These are phyloP conservation scores for Sporothrix inflata DNA, from an alignment of 2,329 filamentous ascomycete species.

Conservation along the genomic window DNA sequence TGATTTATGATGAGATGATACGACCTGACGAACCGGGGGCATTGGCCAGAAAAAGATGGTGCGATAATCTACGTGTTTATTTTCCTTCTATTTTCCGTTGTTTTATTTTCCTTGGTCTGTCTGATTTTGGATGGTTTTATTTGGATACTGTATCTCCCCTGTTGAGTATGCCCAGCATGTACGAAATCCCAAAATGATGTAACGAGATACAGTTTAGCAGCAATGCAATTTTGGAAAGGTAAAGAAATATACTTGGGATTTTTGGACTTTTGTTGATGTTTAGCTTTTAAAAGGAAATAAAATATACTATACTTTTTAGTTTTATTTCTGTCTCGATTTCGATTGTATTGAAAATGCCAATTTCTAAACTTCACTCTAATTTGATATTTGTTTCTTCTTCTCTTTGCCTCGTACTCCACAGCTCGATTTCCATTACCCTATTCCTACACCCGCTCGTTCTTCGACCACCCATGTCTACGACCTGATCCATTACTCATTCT, in stretches of 20 bases:
- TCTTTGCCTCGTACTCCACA: not conserved
- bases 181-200: not conserved
- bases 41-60: not conserved
- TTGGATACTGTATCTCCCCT: conserved; percentile 14
- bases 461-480: not conserved
- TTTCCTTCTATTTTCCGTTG: not conserved
- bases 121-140: not conserved
- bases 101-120: not conserved
- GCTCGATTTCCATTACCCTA: not conserved
- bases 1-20: not conserved
- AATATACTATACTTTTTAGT: too few species aligned
- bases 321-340: too few species aligned
- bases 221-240: conserved; percentile 6
- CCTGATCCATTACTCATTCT: conserved; percentile 20
- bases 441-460: not conserved
- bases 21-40: not conserved
- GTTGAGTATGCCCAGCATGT: not conserved
- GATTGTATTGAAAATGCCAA: too few species aligned
- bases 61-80: not conserved
- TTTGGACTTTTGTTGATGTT: not conserved
- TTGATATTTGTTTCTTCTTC: not conserved
- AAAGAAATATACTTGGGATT: not conserved
- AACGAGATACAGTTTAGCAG: conserved; percentile 8
- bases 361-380: too few species aligned
- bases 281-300: not conserved